Evolutionary conservation across 306 rosid genomes (phyloP).

Genomic region (Castanospermum australe): DNA sequence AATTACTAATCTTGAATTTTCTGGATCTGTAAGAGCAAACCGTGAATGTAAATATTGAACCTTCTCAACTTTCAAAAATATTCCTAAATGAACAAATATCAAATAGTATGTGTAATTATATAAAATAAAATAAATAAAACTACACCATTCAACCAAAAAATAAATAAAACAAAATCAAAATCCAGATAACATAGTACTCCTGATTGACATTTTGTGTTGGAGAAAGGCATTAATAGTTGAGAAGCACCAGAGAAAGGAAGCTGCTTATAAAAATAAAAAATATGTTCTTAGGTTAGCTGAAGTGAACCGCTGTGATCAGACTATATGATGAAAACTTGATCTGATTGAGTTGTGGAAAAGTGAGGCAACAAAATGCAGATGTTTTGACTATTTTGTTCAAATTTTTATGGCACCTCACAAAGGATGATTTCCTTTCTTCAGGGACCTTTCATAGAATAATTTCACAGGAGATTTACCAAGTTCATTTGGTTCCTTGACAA

Average conservation of each 20-base stretch:
- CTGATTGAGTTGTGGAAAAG: neutral
- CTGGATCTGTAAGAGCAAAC: neutral
- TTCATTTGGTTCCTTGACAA: conserved; percentile 72
- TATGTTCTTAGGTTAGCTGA: neutral
- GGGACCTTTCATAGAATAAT: conserved; percentile 78
- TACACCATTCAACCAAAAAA: neutral
- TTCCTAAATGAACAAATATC: neutral
- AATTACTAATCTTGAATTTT: neutral
- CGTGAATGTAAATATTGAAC: neutral
- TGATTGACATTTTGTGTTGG: neutral
- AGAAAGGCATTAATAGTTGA: neutral
- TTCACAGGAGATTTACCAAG: conserved; percentile 75
- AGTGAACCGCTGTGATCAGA: neutral
- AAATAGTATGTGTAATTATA: neutral
- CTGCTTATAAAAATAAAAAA: neutral
- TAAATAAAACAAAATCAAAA: neutral
- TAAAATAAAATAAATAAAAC: neutral
- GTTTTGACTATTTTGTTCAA: neutral
- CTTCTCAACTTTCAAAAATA: neutral
- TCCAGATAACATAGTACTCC: neutral
- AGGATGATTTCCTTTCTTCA: conserved; percentile 24
- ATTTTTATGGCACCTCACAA: conserved; percentile 15
- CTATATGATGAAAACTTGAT: neutral
- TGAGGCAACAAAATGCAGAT: neutral
- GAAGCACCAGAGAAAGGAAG: neutral